Evolutionary conservation across 371 early-diverging fungal species (phyloP), one percentile per base, ranked within the genome.

Genomic region (Actinomortierella ambigua): DNA sequence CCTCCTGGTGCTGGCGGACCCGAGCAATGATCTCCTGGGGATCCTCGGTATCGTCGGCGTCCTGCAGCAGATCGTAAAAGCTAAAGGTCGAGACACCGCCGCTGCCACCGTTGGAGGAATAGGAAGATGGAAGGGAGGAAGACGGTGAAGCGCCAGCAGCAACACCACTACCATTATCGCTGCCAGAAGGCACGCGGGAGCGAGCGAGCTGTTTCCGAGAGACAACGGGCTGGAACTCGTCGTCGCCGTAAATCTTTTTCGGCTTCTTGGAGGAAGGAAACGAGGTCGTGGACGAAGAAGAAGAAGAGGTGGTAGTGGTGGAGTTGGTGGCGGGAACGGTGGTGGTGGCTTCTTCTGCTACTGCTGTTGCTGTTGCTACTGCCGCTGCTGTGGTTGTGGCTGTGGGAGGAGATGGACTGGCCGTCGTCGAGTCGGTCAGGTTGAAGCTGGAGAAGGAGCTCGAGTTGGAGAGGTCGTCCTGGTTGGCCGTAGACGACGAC

Each of bases 181-280:
- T n/a, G n/a, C n/a, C n/a, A n/a, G 34, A 34, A 34, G 34, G 11
- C 4, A 34, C 34, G 11, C 34, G 34, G 43, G 64, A 50, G 26
- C 64, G 75, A 50, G 68, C 75, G 23, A 67, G 61, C 40, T 73
- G 75, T 55, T 73, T 73, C 64, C 59, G 66, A 40, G 75, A 73
- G 24, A 67, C 68, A 11, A 73, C 75, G 18, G 75, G 75, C 28
- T 73, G 75, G 58, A 73, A 73, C 64, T 73, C 75, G 49, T 73
- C 75, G 5, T 67, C 67, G 22, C 75, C 75, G 63, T 67, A 73
- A 55, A 73, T 73, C 61, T 67, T 67, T 53, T 73, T 73, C 61
- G 40, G 11, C 54, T 54, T 54, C 23, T 18, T 6, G 8, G 54
- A 41, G 5, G 39, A 41, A 26, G 51, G 51, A 17, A 15, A 14